Evolutionary conservation across 1,139 yeast genomes (phyloP).

Genomic region (Arxiozyma heterogenica): DNA sequence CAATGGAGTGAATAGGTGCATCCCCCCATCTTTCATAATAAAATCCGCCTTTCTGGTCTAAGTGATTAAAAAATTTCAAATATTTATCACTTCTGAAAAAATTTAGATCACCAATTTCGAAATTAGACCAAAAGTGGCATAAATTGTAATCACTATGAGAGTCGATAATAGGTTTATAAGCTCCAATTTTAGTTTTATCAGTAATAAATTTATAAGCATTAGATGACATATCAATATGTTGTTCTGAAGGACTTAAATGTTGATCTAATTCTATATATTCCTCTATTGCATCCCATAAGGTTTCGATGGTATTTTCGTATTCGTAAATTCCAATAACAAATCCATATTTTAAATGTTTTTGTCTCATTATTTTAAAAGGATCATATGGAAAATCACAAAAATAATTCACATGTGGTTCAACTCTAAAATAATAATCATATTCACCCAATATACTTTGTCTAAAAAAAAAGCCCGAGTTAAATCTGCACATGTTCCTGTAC

Average conservation of each 20-base stretch:
- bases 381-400: slow-evolving; percentile 72
- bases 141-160: slow-evolving; percentile 59
- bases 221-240: slow-evolving; percentile 46
- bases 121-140: slow-evolving; percentile 95
- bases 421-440: slow-evolving; percentile 85
- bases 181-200: slow-evolving; percentile 40
- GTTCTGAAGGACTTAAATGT: slow-evolving; percentile 39
- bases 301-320: slow-evolving; percentile 73
- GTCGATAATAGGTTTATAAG: slow-evolving; percentile 19
- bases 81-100: slow-evolving; percentile 72
- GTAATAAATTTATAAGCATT: slow-evolving; percentile 65
- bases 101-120: slow-evolving; percentile 75
- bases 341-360: slow-evolving; percentile 68
- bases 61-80: slow-evolving; percentile 53
- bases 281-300: slow-evolving; percentile 71
- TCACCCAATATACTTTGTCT: slow-evolving; percentile 56
- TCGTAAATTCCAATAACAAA: slow-evolving; percentile 74
- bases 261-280: slow-evolving; percentile 47
- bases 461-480: slow-evolving; percentile 75
- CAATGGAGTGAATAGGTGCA: slow-evolving; percentile 92
- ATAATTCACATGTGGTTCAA: slow-evolving; percentile 83
- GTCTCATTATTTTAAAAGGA: slow-evolving; percentile 78
- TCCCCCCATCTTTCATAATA: slow-evolving; percentile 97
- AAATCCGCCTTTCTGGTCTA: slow-evolving; percentile 74
- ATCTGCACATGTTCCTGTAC: slow-evolving; percentile 77